Evolutionary conservation across 352 stramenopile species (phyloP).

Genomic region (Phytophthora quininea): DNA sequence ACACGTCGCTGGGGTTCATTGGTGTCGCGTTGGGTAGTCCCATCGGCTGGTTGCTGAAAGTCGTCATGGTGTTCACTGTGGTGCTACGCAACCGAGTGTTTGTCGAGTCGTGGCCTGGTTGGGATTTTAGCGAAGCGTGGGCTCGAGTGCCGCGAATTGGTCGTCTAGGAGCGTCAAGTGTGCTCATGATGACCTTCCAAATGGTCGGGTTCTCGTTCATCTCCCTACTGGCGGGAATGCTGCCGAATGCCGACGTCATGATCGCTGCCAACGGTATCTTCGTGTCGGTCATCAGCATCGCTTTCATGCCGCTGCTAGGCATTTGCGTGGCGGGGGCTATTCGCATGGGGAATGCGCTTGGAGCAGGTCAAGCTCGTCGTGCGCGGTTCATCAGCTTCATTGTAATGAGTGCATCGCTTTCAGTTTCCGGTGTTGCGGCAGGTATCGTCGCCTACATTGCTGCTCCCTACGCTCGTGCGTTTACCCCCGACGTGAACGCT

Average conservation of each 20-base stretch:
- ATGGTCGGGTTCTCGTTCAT: conserved; percentile 52
- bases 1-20: conserved; percentile 59
- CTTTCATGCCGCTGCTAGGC: conserved; percentile 56
- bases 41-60: conserved; percentile 55
- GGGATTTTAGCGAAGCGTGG: conserved; percentile 43
- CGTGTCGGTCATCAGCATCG: conserved; percentile 45
- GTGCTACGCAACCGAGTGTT: conserved; percentile 57
- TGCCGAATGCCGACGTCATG: conserved; percentile 54
- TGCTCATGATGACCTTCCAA: conserved; percentile 63
- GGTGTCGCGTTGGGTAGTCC: conserved; percentile 57
- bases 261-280: conserved; percentile 67
- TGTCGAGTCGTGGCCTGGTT: conserved; percentile 63
- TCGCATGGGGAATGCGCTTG: conserved; percentile 64
- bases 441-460: conserved; percentile 39
- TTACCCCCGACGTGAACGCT: conserved; percentile 43
- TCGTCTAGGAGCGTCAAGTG: conserved; percentile 41
- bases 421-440: conserved; percentile 39
- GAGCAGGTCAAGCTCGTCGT: conserved; percentile 49
- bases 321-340: conserved; percentile 57
- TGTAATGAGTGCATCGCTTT: conserved; percentile 33
- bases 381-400: conserved; percentile 48
- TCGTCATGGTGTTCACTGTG: conserved; percentile 52
- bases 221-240: conserved; percentile 53
- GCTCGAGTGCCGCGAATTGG: conserved; percentile 49
- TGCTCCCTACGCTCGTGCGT: conserved; percentile 42